Evolutionary conservation across 129 eudicot species (phyloP), one percentile per base, ranked within the genome.

Genomic region (Pittosporum tobira): DNA sequence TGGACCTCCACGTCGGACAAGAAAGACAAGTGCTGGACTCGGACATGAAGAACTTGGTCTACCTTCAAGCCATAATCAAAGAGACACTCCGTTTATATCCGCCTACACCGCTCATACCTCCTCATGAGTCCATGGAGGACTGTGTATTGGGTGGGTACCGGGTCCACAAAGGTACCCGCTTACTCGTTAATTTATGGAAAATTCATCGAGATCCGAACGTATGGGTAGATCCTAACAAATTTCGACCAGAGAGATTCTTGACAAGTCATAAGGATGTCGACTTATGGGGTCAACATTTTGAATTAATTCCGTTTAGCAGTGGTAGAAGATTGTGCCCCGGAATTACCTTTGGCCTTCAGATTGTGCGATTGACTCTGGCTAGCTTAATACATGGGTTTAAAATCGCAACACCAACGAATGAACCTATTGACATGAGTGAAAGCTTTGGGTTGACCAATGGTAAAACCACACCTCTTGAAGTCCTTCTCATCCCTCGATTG

Each of bases 401-500:
- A 19, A 8, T 63, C 19, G 3, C 7, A n/a, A 16, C 55, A 3
- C 58, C 57, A 5, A 16, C 20, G 12, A 11, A 48, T 31, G 68
- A 29, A 12, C 31, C 45, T 1, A 26, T 62, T 45, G 66, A 62
- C 28, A 62, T 62, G 66, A 45, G 24, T 26, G 66, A 62, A 26
- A 46, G 45, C 23, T 15, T 46, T 18, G 66, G 66, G 18, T 43
- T 62, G 12, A 46, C 66, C 16, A 62, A 30, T 26, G 23, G 16
- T 5, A 62, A 62, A 46, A 25, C 55, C 7, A 62, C 42, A 1
- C 66, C 66, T 26, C 40, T 62, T 27, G 66, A 62, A 34, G 56
- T 45, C 1, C 51, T 62, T 46, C 42, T 62, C 25, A 13, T 27
- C 14, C 66, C 66, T 1, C 56, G 66, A 7, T 38, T 58, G 53